phyloP scores from a whole-genome alignment of 2,329 filamentous ascomycete species.

The Thielaviopsis ethacetica region DNA sequence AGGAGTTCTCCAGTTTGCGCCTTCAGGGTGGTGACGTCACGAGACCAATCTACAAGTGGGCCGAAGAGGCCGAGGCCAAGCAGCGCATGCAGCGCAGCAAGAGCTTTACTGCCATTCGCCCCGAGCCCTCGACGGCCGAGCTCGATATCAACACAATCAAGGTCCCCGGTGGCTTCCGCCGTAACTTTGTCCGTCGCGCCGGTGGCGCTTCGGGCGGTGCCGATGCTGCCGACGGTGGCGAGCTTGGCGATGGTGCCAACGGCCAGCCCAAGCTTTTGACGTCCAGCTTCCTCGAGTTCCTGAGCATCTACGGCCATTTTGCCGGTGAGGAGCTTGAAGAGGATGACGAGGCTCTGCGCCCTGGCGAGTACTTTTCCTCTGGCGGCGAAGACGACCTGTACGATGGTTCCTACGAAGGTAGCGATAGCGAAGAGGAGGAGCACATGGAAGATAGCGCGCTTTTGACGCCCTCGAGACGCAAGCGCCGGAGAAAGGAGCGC shows the following conservation, averaged over 20 bases:
- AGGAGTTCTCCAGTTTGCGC: constrained; percentile 85
- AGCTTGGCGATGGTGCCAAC: constrained; percentile 10
- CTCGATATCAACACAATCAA: constrained; percentile 83
- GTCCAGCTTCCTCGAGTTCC: constrained; percentile 86
- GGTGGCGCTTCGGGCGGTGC: constrained; percentile 17
- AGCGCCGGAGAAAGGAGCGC: constrained; percentile 60
- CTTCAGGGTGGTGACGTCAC: constrained; percentile 92
- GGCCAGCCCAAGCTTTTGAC: constrained; percentile 56
- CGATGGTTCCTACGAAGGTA: constrained; percentile 26
- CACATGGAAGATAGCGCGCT: constrained; percentile 80
- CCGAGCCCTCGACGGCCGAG: constrained; percentile 62
- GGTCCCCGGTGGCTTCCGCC: constrained; percentile 80
- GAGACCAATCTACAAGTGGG: constrained; percentile 90
- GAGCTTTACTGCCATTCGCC: constrained; percentile 67
- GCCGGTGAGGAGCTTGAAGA: constrained; percentile 94
- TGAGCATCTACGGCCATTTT: constrained; percentile 92
- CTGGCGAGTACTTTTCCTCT: constrained; percentile 83
- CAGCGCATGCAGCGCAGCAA: constrained; percentile 60
- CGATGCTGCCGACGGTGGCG: constrained; percentile 15
- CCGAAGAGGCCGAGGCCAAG: constrained; percentile 66
- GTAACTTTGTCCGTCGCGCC: constrained; percentile 70
- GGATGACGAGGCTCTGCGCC: constrained; percentile 75
- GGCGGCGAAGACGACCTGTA: constrained; percentile 51
- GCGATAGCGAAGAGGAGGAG: constrained; percentile 47
- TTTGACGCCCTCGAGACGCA: constrained; percentile 57